Conservation (phyloP, 257 asterid genomes). For the Capsicum pubescens region DNA sequence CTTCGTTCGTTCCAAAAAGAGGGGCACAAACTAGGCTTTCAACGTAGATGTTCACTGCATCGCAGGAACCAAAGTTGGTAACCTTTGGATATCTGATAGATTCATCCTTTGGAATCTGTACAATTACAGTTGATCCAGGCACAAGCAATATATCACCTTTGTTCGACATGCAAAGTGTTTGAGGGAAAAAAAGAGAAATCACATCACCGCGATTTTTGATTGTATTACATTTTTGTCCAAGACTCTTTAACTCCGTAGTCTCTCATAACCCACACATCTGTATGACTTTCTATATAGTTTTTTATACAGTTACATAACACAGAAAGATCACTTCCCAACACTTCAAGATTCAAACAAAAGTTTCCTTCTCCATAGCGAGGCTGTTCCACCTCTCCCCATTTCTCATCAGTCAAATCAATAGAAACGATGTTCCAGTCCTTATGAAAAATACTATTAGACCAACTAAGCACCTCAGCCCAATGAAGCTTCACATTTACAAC, state of each 20-base stretch:
- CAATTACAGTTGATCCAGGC: neutral
- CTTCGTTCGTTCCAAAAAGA: neutral
- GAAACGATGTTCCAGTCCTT: neutral
- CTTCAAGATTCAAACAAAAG: neutral
- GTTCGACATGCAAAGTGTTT: neutral
- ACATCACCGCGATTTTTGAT: neutral
- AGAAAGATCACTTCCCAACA: constrained; percentile 9
- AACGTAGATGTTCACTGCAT: neutral
- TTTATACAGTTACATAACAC: neutral
- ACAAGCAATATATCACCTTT: neutral
- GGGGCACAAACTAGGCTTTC: constrained; percentile 7
- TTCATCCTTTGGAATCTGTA: neutral
- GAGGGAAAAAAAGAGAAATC: neutral
- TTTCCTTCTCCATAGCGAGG: neutral
- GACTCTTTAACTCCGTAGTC: neutral
- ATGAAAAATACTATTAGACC: neutral
- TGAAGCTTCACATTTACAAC: neutral
- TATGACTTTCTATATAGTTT: neutral
- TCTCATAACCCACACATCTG: neutral
- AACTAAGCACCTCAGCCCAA: neutral
- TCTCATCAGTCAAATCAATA: neutral
- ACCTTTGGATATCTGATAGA: constrained; percentile 5
- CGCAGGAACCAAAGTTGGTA: neutral
- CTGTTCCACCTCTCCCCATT: neutral
- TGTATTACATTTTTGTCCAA: neutral